Percentiles rank a stretch among this genome's conserved stretches.
Conservation (phyloP, 768 basidiomycete genomes). For the Multifurca ochricompacta region DNA sequence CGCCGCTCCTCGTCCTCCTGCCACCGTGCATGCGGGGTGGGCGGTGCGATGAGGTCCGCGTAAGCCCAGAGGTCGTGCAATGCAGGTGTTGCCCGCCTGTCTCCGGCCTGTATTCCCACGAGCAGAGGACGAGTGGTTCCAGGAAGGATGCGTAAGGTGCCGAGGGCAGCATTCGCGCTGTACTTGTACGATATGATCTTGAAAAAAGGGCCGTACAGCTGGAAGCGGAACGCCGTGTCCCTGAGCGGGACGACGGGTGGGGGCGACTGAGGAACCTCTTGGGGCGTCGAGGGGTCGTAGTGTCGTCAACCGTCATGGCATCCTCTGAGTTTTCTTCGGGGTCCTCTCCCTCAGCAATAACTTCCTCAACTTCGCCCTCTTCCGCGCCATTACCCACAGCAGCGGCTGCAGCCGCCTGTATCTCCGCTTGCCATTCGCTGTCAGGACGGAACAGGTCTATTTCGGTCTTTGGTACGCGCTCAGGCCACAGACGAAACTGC, state of each 20-base stretch:
- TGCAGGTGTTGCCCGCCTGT: slow-evolving; percentile 8
- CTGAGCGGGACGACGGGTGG: not conserved
- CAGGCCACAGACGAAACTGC: slow-evolving; percentile 18
- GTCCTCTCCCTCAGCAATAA: not conserved
- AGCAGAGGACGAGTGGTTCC: slow-evolving; percentile 13
- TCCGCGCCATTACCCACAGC: not conserved
- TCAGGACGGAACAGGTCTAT: slow-evolving; percentile 9
- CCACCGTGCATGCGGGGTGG: slow-evolving; percentile 10
- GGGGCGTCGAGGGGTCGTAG: not conserved
- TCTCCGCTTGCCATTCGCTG: slow-evolving; percentile 11
- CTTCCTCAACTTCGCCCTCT: slow-evolving; percentile 9
- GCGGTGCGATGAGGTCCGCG: slow-evolving; percentile 12
- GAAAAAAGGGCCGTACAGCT: slow-evolving; percentile 17
- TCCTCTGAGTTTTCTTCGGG: not conserved
- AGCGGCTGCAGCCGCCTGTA: slow-evolving; percentile 2
- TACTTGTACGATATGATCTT: slow-evolving; percentile 17
- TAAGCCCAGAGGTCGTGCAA: slow-evolving; percentile 18
- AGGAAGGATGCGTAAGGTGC: slow-evolving; percentile 12
- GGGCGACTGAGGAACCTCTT: not conserved
- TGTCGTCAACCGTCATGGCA: slow-evolving; percentile 5
- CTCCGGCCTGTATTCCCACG: slow-evolving; percentile 10
- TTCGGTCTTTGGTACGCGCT: slow-evolving; percentile 14
- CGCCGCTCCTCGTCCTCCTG: slow-evolving; percentile 16
- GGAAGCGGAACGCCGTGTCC: slow-evolving; percentile 21
- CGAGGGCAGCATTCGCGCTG: slow-evolving; percentile 3